Percentiles rank a stretch among this genome's conserved stretches.
Conservation (phyloP, 768 basidiomycete species). For the Paxillus involutus region DNA sequence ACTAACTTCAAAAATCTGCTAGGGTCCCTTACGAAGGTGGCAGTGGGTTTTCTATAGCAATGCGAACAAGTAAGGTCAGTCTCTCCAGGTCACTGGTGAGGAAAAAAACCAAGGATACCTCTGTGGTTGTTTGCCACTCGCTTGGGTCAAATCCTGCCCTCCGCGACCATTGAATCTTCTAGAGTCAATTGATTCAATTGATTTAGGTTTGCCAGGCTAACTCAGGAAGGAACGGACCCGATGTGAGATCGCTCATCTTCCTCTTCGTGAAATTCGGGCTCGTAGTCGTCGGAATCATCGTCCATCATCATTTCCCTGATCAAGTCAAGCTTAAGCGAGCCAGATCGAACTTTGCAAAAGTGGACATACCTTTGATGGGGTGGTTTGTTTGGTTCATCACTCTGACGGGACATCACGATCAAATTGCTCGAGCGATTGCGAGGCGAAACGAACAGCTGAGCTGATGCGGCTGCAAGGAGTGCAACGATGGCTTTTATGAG, state of each 20-base stretch:
- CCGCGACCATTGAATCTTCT: conserved; percentile 12
- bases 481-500: conserved; percentile 14
- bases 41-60: no score
- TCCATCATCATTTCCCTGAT: not conserved
- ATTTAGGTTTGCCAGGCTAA: not conserved
- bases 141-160: fast-evolving
- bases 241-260: not conserved
- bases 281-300: not conserved
- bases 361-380: no score
- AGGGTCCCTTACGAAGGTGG: no score
- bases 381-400: not conserved
- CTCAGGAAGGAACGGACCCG: not conserved
- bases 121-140: not conserved
- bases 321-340: not conserved
- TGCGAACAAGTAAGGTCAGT: no score
- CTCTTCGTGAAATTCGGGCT: not conserved
- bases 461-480: not conserved
- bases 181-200: no score
- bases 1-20: no score
- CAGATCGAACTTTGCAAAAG: no score
- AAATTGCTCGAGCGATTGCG: no score
- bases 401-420: not conserved
- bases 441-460: not conserved
- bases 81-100: no score
- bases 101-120: no score